phyloP scores from a whole-genome alignment of 441 rosid genomes.

The Gossypium lobatum region DNA sequence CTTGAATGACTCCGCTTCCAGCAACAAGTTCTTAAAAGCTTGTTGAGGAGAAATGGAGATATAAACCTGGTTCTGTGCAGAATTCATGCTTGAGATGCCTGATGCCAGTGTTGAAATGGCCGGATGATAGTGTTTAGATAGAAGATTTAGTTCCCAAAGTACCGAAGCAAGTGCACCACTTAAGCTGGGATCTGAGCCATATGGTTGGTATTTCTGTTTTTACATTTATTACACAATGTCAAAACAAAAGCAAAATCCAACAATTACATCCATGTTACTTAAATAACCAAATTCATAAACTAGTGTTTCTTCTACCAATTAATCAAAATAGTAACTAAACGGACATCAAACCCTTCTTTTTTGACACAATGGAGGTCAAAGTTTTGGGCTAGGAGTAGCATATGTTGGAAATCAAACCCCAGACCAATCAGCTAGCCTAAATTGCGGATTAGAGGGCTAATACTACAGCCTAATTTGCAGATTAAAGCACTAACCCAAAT shows the following conservation, averaged over 20 bases:
- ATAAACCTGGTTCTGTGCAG: slow-evolving; percentile 53
- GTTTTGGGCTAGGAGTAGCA: neutral
- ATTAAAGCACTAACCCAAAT: neutral
- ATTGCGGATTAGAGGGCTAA: neutral
- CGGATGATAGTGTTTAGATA: slow-evolving; percentile 75
- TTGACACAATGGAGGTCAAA: neutral
- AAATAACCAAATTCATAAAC: neutral
- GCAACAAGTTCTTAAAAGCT: slow-evolving; percentile 54
- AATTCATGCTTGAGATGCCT: slow-evolving; percentile 54
- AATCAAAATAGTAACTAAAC: neutral
- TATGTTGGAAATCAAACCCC: neutral
- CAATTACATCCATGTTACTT: neutral
- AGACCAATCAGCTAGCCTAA: neutral
- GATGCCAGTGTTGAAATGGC: slow-evolving; percentile 54
- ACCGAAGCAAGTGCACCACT: slow-evolving; percentile 92
- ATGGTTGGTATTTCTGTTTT: slow-evolving; percentile 71
- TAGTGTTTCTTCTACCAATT: neutral
- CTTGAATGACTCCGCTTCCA: slow-evolving; percentile 47
- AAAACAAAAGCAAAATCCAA: neutral
- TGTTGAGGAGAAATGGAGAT: slow-evolving; percentile 59
- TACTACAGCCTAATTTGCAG: neutral
- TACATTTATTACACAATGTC: neutral
- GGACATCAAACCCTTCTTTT: too few species aligned
- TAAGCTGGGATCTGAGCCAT: slow-evolving; percentile 71
- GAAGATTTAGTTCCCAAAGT: slow-evolving; percentile 89